Evolutionary conservation across 148 eudicot genomes (phyloP).

Genomic region (Camellia lanceoleosa): DNA sequence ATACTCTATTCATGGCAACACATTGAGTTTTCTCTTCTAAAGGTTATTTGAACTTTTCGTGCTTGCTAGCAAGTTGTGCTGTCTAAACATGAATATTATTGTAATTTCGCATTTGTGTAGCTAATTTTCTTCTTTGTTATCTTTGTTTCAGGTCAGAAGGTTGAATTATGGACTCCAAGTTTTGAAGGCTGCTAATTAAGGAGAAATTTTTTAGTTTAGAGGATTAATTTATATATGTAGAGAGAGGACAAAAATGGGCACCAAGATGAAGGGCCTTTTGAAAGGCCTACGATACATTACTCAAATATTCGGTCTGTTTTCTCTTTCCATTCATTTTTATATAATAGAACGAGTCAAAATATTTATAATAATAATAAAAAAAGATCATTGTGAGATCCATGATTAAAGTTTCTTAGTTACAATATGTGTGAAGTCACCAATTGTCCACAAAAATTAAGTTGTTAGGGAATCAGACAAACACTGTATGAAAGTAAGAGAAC

Average conservation of each 20-base stretch:
- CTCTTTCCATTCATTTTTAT: neutral
- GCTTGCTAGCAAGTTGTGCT: no score
- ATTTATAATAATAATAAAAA: no score
- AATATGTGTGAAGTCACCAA: no score
- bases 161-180: neutral
- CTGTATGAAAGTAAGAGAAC: no score
- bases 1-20: neutral
- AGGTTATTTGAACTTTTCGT: neutral
- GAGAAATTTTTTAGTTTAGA: neutral
- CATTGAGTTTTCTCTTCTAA: neutral
- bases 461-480: no score
- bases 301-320: conserved; percentile 38
- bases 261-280: conserved; percentile 51
- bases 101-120: no score
- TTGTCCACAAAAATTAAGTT: no score
- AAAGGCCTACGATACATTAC: conserved; percentile 48
- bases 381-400: neutral
- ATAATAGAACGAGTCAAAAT: no score
- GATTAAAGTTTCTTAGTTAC: no score
- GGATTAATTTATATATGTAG: no score
- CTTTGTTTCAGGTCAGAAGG: neutral
- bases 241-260: conserved; percentile 13
- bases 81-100: neutral
- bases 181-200: neutral
- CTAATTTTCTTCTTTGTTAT: neutral